Conservation (phyloP, 257 asterid species). For the Primulina eburnea region DNA sequence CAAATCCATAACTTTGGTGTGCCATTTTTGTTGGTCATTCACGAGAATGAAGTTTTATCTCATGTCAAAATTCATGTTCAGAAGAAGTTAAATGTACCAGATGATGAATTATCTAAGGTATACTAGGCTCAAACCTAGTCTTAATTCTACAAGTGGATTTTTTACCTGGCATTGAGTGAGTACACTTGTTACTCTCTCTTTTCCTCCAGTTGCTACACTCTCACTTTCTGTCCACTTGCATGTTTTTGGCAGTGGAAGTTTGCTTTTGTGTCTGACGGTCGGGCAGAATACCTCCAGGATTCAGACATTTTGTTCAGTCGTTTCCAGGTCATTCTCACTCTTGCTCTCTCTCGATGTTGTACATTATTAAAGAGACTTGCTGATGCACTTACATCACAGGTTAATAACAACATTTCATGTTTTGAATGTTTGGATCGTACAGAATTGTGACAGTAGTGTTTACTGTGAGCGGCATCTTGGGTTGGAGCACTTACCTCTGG, state of each 20-base stretch:
- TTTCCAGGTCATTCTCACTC: slow-evolving; percentile 43
- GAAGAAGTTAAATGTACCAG: slow-evolving; percentile 50
- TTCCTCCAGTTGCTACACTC: slow-evolving; percentile 7
- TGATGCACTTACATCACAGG: neutral
- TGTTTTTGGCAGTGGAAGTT: slow-evolving; percentile 54
- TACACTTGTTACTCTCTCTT: neutral
- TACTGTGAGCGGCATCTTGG: slow-evolving; percentile 67
- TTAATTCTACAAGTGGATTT: neutral
- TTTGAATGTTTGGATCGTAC: slow-evolving; percentile 16
- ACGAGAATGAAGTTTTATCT: slow-evolving; percentile 45
- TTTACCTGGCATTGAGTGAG: neutral
- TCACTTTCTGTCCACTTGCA: slow-evolving; percentile 1
- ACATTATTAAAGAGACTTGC: neutral
- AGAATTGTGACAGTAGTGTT: slow-evolving; percentile 39
- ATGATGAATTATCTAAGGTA: slow-evolving; percentile 56
- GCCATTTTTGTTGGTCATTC: slow-evolving; percentile 55
- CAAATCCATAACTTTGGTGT: slow-evolving; percentile 55
- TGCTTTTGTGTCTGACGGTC: slow-evolving; percentile 48
- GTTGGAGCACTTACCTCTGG: slow-evolving; percentile 46
- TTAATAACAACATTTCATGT: neutral
- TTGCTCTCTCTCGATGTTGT: slow-evolving; percentile 5
- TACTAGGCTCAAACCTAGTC: slow-evolving; percentile 7
- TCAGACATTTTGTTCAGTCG: slow-evolving; percentile 44
- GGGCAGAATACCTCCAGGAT: slow-evolving; percentile 54
- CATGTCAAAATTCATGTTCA: slow-evolving; percentile 45